These are phyloP conservation scores for Mrakia hoshinonis DNA, from an alignment of 768 basidiomycete genomes.

Conservation along the genomic window DNA sequence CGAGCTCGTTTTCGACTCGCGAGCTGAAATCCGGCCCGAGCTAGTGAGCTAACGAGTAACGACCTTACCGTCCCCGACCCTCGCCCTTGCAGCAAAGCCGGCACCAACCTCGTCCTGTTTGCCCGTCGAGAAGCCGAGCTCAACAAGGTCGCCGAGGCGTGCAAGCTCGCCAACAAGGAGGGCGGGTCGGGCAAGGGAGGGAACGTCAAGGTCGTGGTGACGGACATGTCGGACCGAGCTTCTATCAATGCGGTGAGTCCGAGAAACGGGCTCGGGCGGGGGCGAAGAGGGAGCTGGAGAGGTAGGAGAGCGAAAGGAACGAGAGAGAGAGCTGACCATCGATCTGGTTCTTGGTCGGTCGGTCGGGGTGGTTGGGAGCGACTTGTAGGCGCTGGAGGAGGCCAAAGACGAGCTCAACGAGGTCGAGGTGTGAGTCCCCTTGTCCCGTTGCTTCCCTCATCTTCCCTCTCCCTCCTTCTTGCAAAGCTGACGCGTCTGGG, in stretches of 20 bases:
- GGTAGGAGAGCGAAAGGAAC: too few relatives aligned
- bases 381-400: conserved; percentile 8
- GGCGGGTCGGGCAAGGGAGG: neutral
- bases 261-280: too few relatives aligned
- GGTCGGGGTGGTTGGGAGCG: too few relatives aligned
- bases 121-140: conserved; percentile 23
- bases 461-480: neutral
- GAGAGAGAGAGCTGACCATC: too few relatives aligned
- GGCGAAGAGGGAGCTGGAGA: too few relatives aligned
- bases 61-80: too few relatives aligned
- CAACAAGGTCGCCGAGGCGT: conserved; percentile 1
- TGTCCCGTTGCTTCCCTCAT: neutral
- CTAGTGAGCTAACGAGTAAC: too few relatives aligned
- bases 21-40: neutral
- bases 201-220: neutral
- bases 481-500: too few relatives aligned
- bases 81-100: conserved; percentile 15
- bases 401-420: conserved; percentile 18
- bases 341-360: too few relatives aligned
- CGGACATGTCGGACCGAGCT: neutral
- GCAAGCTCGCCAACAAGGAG: neutral
- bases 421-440: conserved; percentile 16
- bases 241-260: neutral
- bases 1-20: neutral
- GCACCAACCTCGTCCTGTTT: conserved; percentile 25